These are phyloP conservation scores for Echium plantagineum DNA, from an alignment of 257 asterid species.

Conservation along the genomic window DNA sequence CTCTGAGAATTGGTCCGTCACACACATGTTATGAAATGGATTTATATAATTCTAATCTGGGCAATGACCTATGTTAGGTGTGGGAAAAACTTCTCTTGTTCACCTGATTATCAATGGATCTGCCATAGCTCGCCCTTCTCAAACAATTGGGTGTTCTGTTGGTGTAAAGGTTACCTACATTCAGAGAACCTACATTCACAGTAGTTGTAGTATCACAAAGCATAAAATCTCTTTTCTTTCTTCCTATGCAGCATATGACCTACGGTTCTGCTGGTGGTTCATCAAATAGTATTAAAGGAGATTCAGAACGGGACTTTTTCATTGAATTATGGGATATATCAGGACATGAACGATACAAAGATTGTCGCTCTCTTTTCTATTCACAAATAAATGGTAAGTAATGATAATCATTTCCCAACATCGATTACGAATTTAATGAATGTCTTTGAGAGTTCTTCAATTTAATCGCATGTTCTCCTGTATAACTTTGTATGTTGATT, in stretches of 20 bases:
- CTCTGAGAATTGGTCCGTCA: background rate
- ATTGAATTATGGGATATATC: conserved; percentile 94
- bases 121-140: conserved; percentile 66
- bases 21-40: background rate
- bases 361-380: conserved; percentile 83
- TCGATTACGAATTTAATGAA: background rate
- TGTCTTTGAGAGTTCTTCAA: background rate
- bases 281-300: conserved; percentile 55
- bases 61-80: conserved; percentile 37
- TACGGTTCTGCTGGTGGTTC: conserved; percentile 67
- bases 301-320: conserved; percentile 67
- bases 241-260: conserved; percentile 58
- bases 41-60: background rate
- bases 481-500: background rate
- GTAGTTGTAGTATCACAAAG: conserved; percentile 8
- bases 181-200: conserved; percentile 8
- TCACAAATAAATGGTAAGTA: conserved; percentile 83
- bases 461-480: background rate
- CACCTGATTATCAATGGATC: conserved; percentile 84
- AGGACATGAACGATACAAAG: conserved; percentile 92
- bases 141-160: conserved; percentile 81
- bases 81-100: conserved; percentile 90
- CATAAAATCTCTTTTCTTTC: conserved; percentile 7
- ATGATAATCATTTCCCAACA: conserved; percentile 10
- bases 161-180: conserved; percentile 81